Conservation (phyloP, 176 grass and related monocot species). For the Phragmites australis region DNA sequence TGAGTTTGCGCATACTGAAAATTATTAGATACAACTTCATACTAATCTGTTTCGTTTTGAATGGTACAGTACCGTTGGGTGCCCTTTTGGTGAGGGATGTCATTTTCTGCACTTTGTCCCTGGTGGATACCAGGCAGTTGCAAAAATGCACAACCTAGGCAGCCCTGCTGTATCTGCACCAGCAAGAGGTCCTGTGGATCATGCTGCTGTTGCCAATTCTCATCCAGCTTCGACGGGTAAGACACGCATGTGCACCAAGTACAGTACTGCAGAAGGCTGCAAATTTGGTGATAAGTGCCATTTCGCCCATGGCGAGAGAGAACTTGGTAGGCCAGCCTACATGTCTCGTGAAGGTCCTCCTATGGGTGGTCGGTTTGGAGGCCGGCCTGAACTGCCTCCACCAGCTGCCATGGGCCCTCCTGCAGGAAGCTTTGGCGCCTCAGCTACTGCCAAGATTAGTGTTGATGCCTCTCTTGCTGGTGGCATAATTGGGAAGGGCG, state of each 20-base stretch:
- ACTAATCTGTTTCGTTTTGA: constrained; percentile 31
- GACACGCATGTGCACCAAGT: constrained; percentile 89
- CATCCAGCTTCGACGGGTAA: constrained; percentile 47
- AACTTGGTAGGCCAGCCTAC: constrained; percentile 56
- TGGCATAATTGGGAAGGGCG: constrained; percentile 91
- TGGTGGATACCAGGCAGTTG: constrained; percentile 67
- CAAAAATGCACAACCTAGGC: constrained; percentile 63
- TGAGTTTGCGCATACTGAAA: background rate
- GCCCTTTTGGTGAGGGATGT: constrained; percentile 80
- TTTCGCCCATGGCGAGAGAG: constrained; percentile 79
- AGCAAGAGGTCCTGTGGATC: constrained; percentile 51
- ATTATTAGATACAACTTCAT: background rate
- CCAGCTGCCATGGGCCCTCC: constrained; percentile 39
- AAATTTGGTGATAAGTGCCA: constrained; percentile 87
- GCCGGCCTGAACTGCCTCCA: constrained; percentile 44
- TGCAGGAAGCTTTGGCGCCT: constrained; percentile 71
- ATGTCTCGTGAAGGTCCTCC: constrained; percentile 50
- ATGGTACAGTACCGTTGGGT: constrained; percentile 79
- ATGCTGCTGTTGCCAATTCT: constrained; percentile 35
- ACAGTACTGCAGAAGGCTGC: constrained; percentile 79
- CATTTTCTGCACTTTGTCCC: constrained; percentile 84
- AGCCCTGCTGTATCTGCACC: constrained; percentile 50
- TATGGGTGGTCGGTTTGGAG: constrained; percentile 51
- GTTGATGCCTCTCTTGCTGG: constrained; percentile 83
- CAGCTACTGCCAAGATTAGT: constrained; percentile 88